Conservation (phyloP, 2,329 filamentous ascomycete species). For the Neofusicoccum laricinum region DNA sequence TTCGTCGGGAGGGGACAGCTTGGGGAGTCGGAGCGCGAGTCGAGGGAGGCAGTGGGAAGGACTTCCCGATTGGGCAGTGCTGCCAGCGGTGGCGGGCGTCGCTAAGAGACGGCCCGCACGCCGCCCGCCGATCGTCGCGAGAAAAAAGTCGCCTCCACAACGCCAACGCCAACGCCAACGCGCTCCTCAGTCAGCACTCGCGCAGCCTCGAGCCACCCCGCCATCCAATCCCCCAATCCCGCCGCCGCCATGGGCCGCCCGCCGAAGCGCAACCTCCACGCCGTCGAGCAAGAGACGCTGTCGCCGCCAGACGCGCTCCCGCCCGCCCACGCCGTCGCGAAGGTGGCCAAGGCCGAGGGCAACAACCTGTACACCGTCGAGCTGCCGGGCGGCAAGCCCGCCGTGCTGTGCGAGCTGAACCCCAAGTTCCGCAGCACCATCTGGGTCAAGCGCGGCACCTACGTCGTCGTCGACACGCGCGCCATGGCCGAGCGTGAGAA, state of each 20-base stretch:
- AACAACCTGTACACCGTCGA: constrained; percentile 85
- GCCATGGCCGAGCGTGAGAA: constrained; percentile 66
- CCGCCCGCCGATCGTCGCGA: background rate
- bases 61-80: background rate
- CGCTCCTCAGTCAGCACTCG: no score
- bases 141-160: background rate
- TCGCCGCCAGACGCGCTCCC: constrained; percentile 55
- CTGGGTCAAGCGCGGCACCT: constrained; percentile 88
- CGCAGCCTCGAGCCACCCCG: background rate
- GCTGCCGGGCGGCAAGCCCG: constrained; percentile 58
- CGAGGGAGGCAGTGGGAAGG: background rate
- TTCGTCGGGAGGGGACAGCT: background rate
- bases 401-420: constrained; percentile 74
- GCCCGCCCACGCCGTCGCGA: constrained; percentile 64
- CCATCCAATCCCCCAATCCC: background rate
- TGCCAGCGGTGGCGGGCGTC: background rate
- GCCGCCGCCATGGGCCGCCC: constrained; percentile 59
- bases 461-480: constrained; percentile 75
- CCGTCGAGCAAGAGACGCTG: constrained; percentile 71
- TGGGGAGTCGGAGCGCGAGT: background rate
- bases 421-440: constrained; percentile 86
- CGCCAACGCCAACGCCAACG: background rate
- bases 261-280: constrained; percentile 71
- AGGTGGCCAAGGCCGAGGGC: constrained; percentile 76
- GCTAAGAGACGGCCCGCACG: background rate